Evolutionary conservation across 2,329 filamentous ascomycete genomes (phyloP), one percentile per base, ranked within the genome.

Genomic region (Aspergillus melleus): DNA sequence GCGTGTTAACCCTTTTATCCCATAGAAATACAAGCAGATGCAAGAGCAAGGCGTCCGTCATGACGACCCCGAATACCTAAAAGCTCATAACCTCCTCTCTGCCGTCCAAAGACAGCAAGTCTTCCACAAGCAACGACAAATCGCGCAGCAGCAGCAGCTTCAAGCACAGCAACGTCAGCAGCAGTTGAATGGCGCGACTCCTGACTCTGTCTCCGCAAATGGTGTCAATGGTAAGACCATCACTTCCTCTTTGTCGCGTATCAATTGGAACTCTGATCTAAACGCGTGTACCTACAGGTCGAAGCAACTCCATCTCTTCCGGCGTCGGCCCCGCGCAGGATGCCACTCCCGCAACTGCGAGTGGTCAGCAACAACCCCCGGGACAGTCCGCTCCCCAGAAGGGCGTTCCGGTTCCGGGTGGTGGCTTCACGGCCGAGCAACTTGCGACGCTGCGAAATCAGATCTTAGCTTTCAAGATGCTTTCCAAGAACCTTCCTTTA

Each of bases 401-500:
- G 58, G 70, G 67, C 39, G 72, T 66, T 5, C 64, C 70, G 8
- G 66, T 67, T 42, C 64, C 72, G n/a, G 69, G 70, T 49, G 83
- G 83, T 54, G 87, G 87, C 62, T 93, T 96, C 73, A 88, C 88
- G 12, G 84, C 85, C 24, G 90, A 95, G 58, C 95, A 99, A 74
- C 80, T 96, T 50, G 83, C 84, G 24, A 86, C 91, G 49, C 80
- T 99, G 10, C 85, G 91, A 61, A 88, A 90, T 65, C 95, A 99
- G 74, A 96, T 98, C 54, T 84, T 89, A 68, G 93, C 94, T 0
- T 98, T 97, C 78, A 96, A 96, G 77, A 84, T 92, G 66, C 82
- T 99, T 4, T 89, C 91, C 5, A 96, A 95, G 76, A 96, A 96
- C 67, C 83, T 90, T 14, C 89, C 92, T 0, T 86, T 98, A 3